Percentiles rank a stretch among this genome's conserved stretches.
These are phyloP conservation scores for Coemansia sp. DNA, from an alignment of 192 early-diverging fungal species.

Conservation along the genomic window DNA sequence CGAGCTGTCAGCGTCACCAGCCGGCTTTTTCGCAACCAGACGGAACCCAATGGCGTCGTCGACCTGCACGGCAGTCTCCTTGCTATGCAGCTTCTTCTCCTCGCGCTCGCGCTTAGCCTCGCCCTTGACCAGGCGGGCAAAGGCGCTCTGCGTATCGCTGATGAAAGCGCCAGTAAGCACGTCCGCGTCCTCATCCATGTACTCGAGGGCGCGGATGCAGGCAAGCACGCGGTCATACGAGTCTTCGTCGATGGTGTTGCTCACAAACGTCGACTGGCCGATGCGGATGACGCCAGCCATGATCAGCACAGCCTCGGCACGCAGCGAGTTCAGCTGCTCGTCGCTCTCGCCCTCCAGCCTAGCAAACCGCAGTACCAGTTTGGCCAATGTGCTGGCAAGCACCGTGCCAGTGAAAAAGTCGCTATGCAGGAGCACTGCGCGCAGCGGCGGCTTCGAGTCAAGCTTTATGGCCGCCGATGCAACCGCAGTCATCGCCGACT, in stretches of 20 bases:
- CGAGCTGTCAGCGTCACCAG: constrained; percentile 61
- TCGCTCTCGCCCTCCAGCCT: constrained; percentile 10
- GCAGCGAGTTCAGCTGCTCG: constrained; percentile 69
- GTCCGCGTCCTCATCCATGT: constrained; percentile 50
- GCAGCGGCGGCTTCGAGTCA: constrained; percentile 42
- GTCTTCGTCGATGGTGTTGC: constrained; percentile 94
- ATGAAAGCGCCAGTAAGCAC: constrained; percentile 57
- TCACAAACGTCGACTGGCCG: constrained; percentile 82
- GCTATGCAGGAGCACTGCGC: constrained; percentile 81
- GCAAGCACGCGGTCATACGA: constrained; percentile 88
- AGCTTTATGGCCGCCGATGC: constrained; percentile 50
- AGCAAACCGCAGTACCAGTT: constrained; percentile 79
- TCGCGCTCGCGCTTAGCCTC: constrained; percentile 65
- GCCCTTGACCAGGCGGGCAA: constrained; percentile 51
- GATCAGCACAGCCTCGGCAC: constrained; percentile 98
- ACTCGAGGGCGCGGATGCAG: constrained; percentile 76
- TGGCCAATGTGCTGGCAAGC: constrained; percentile 86
- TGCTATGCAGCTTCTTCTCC: constrained; percentile 26
- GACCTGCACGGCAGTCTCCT: constrained; percentile 63
- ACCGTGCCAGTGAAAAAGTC: constrained; percentile 92
- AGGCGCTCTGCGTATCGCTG: constrained; percentile 59
- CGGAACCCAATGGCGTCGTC: constrained; percentile 90
- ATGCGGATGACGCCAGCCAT: constrained; percentile 94
- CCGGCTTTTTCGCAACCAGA: constrained; percentile 73
- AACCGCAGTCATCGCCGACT: constrained; percentile 74